Conservation (phyloP, 2,329 filamentous ascomycete species). For the Thelonectria rubi region DNA sequence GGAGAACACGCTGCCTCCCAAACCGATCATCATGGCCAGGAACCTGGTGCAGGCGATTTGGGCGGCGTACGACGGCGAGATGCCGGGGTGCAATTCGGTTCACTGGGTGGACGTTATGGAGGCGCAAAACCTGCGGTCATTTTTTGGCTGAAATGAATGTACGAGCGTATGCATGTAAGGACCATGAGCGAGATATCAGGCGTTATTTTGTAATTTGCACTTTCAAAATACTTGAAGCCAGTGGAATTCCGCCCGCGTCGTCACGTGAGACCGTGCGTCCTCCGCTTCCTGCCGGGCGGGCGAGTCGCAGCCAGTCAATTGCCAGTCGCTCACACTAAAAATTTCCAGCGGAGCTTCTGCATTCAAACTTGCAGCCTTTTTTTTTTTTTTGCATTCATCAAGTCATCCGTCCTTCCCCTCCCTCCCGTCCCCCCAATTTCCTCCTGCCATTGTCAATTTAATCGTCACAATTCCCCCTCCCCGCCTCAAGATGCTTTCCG, state of each 20-base stretch:
- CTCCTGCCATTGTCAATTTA: conserved; percentile 4
- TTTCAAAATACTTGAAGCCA: neutral
- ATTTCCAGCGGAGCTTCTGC: conserved; percentile 33
- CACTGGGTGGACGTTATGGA: conserved; percentile 58
- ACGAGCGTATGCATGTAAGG: neutral
- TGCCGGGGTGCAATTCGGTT: conserved; percentile 44
- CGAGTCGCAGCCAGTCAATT: conserved; percentile 9
- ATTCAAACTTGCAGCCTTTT: conserved; percentile 2
- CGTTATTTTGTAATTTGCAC: neutral
- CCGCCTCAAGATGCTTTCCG: conserved; percentile 70
- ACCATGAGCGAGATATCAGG: neutral
- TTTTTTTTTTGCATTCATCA: no score
- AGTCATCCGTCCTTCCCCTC: conserved; percentile 17
- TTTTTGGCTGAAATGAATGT: conserved; percentile 43
- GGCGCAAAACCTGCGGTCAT: conserved; percentile 43
- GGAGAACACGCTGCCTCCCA: conserved; percentile 53
- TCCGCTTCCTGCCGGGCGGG: conserved; percentile 13
- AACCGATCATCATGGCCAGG: conserved; percentile 53
- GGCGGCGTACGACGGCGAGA: conserved; percentile 52
- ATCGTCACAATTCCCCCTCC: neutral
- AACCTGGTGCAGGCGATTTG: conserved; percentile 53
- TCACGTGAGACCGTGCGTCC: conserved; percentile 7
- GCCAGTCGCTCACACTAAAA: conserved; percentile 33
- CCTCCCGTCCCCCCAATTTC: conserved; percentile 16
- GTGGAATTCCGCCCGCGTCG: neutral